Evolutionary conservation across 2,329 filamentous ascomycete species (phyloP).

Genomic region (Salinomyces thailandicus): DNA sequence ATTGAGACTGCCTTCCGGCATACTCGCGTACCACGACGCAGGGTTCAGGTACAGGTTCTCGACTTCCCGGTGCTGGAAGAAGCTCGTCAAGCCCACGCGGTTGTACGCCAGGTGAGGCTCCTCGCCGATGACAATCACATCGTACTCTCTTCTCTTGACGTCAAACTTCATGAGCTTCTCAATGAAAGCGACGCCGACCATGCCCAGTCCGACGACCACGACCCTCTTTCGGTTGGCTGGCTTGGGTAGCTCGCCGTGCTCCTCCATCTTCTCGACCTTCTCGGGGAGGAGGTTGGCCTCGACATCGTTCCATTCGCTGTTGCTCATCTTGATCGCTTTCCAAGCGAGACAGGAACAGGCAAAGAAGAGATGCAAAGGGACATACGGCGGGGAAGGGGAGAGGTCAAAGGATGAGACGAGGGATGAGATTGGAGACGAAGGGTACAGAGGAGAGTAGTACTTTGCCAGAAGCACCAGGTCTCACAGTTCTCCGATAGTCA

Average conservation of each 20-base stretch:
- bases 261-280: slow-evolving; percentile 29
- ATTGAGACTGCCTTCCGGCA: slow-evolving; percentile 56
- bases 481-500: too few species aligned
- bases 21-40: slow-evolving; percentile 63
- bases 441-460: background rate
- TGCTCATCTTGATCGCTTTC: slow-evolving; percentile 28
- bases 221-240: slow-evolving; percentile 49
- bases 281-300: slow-evolving; percentile 37
- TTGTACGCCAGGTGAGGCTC: slow-evolving; percentile 85
- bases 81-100: slow-evolving; percentile 76
- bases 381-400: too few species aligned
- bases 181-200: slow-evolving; percentile 56
- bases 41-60: slow-evolving; percentile 85
- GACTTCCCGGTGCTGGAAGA: slow-evolving; percentile 75
- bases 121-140: slow-evolving; percentile 77
- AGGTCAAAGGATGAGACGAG: too few species aligned
- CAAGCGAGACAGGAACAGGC: too few species aligned
- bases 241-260: slow-evolving; percentile 26
- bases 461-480: too few species aligned
- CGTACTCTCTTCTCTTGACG: slow-evolving; percentile 61
- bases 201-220: slow-evolving; percentile 78
- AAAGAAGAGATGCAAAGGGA: too few species aligned
- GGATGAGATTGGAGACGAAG: too few species aligned
- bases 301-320: slow-evolving; percentile 36
- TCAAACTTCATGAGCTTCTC: slow-evolving; percentile 86